Evolutionary conservation across 2,329 filamentous ascomycete species (phyloP).

Genomic region (Fusarium dimerum): DNA sequence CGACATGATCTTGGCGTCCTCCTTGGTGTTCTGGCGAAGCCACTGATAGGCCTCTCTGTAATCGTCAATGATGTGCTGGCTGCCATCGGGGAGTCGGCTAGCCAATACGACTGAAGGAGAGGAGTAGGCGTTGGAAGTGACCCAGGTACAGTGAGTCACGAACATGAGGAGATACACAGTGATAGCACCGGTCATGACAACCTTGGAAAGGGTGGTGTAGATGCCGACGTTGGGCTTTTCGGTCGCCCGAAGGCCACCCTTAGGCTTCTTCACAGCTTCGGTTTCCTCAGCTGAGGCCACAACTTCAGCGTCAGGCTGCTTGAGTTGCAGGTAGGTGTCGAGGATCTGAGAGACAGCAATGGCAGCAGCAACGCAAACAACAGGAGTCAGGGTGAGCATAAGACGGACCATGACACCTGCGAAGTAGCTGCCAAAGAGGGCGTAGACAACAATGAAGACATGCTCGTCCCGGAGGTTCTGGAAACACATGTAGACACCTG

Average conservation of each 20-base stretch:
- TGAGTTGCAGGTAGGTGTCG: constrained; percentile 76
- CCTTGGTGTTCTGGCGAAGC: constrained; percentile 93
- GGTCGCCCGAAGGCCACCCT: constrained; percentile 65
- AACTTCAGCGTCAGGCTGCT: constrained; percentile 58
- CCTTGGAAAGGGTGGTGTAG: constrained; percentile 78
- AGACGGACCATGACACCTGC: constrained; percentile 98
- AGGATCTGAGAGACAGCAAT: constrained; percentile 85
- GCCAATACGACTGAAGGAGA: constrained; percentile 96
- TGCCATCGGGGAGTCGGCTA: constrained; percentile 88
- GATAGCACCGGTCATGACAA: constrained; percentile 70
- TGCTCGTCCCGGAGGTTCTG: constrained; percentile 91
- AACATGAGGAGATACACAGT: constrained; percentile 86
- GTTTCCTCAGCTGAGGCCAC: constrained; percentile 39
- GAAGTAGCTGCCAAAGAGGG: constrained; percentile 96
- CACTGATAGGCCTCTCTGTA: constrained; percentile 99
- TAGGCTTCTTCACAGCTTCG: constrained; percentile 59
- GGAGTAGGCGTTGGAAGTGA: constrained; percentile 98
- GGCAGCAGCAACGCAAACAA: constrained; percentile 93
- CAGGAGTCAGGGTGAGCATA: constrained; percentile 95
- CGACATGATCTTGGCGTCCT: constrained; percentile 98
- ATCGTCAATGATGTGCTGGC: constrained; percentile 98
- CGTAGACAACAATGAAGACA: constrained; percentile 96
- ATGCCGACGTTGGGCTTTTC: constrained; percentile 78
- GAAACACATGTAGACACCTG: constrained; percentile 98
- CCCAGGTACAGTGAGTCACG: constrained; percentile 98